A percentile compares a stretch with the other conserved stretches of the same genome.
Evolutionary conservation across 2,329 filamentous ascomycete species (phyloP).

Genomic region (Diaporthe citrichinensis): DNA sequence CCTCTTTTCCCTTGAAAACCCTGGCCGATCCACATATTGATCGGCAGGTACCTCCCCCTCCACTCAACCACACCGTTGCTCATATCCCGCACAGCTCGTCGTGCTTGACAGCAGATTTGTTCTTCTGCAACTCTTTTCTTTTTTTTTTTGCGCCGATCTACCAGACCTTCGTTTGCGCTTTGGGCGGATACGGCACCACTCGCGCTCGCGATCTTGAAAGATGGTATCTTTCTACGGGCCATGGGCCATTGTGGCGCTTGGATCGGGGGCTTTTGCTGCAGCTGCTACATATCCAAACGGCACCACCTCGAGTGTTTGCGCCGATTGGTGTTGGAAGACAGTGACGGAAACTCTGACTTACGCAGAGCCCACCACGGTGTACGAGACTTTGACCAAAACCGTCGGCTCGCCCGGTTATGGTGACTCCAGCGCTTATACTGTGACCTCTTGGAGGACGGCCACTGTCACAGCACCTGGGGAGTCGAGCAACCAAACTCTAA

Average conservation of each 20-base stretch:
- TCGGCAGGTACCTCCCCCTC: constrained; percentile 33
- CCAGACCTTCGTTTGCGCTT: constrained; percentile 37
- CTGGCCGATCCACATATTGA: constrained; percentile 36
- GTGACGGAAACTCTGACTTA: constrained; percentile 13
- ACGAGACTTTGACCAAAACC: constrained; percentile 14
- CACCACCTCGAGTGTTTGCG: constrained; percentile 31
- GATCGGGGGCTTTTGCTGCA: constrained; percentile 28
- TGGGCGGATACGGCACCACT: constrained; percentile 28
- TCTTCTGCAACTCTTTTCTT: constrained; percentile 37
- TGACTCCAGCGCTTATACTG: neutral
- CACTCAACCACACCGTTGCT: constrained; percentile 6
- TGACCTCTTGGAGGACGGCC: constrained; percentile 29
- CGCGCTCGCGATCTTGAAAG: constrained; percentile 18
- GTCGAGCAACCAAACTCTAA: constrained; percentile 29
- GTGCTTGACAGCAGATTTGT: constrained; percentile 34
- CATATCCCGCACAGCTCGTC: constrained; percentile 34
- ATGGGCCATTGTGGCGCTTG: constrained; percentile 35
- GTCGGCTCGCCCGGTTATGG: neutral
- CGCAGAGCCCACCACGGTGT: constrained; percentile 18
- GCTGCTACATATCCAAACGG: constrained; percentile 31
- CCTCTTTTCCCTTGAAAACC: constrained; percentile 24
- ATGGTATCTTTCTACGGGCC: constrained; percentile 40
- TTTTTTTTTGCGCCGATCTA: constrained; percentile 32
- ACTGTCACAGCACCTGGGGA: constrained; percentile 24
- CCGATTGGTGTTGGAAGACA: constrained; percentile 39